Evolutionary conservation across 805 yeast species (phyloP).

Genomic region (Babjeviella inositovora): DNA sequence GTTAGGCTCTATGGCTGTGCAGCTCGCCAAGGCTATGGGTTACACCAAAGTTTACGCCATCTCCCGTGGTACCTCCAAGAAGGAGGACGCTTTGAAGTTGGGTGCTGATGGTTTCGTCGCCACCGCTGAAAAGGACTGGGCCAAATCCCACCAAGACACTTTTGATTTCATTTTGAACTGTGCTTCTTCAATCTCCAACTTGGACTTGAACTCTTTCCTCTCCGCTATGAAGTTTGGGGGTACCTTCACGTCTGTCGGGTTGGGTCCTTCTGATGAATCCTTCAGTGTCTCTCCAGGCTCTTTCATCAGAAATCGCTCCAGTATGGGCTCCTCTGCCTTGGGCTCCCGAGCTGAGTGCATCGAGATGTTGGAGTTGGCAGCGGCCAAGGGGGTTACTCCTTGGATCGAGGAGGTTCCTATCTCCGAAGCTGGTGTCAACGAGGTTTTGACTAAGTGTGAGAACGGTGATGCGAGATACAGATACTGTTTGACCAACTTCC

Average conservation of each 20-base stretch:
- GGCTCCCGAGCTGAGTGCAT: slow-evolving; percentile 51
- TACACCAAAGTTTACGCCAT: slow-evolving; percentile 39
- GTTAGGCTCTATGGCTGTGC: slow-evolving; percentile 28
- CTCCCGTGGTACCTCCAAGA: slow-evolving; percentile 32
- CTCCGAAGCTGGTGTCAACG: slow-evolving; percentile 30
- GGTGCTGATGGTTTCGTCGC: slow-evolving; percentile 42
- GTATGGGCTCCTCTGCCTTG: slow-evolving; percentile 42
- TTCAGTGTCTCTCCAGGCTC: slow-evolving; percentile 25
- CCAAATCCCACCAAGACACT: slow-evolving; percentile 8
- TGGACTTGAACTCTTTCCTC: slow-evolving; percentile 31
- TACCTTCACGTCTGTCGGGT: slow-evolving; percentile 47
- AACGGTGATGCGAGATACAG: slow-evolving; percentile 47
- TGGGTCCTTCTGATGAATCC: slow-evolving; percentile 39
- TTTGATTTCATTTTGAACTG: slow-evolving; percentile 38
- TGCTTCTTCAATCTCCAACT: slow-evolving; percentile 31
- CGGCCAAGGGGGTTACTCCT: slow-evolving; percentile 36
- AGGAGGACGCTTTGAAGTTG: slow-evolving; percentile 29
- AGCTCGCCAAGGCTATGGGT: slow-evolving; percentile 24
- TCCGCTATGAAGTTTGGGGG: slow-evolving; percentile 39
- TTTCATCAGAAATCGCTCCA: too few species aligned
- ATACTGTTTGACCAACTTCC: slow-evolving; percentile 45
- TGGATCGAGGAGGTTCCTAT: slow-evolving; percentile 50
- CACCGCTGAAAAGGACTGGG: slow-evolving; percentile 22
- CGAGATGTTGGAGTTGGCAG: slow-evolving; percentile 52
- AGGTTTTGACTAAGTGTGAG: slow-evolving; percentile 38